Evolutionary conservation across 164 flowering plant genomes (phyloP).

Genomic region (Protea cynaroides): DNA sequence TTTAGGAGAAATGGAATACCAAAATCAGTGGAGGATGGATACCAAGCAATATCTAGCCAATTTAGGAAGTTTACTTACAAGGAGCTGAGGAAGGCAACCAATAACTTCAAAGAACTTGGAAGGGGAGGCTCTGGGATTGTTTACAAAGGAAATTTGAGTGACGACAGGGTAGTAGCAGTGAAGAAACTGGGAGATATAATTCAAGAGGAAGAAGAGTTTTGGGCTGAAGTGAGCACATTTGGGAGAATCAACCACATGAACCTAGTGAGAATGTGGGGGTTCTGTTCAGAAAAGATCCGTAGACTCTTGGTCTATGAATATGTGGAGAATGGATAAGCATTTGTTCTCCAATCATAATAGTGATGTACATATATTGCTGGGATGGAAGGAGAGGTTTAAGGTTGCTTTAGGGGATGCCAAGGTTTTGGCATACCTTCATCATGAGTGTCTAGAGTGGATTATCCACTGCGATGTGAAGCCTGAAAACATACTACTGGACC

Average conservation of each 20-base stretch:
- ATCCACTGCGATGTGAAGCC: slow-evolving; percentile 9
- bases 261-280: slow-evolving; percentile 24
- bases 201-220: no score
- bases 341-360: slow-evolving; percentile 2
- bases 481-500: slow-evolving; percentile 7
- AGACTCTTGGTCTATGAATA: slow-evolving; percentile 20
- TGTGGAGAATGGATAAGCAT: slow-evolving; percentile 15
- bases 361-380: background rate
- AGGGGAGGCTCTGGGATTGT: no score
- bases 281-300: slow-evolving; percentile 14
- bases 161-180: no score
- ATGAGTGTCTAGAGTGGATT: slow-evolving; percentile 7
- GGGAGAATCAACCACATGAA: slow-evolving; percentile 25
- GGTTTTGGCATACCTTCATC: slow-evolving; percentile 10
- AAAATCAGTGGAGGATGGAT: background rate
- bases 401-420: slow-evolving; percentile 8
- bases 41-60: no score
- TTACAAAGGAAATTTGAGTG: no score
- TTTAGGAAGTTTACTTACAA: no score
- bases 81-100: no score
- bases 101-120: no score
- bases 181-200: no score
- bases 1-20: slow-evolving; percentile 12
- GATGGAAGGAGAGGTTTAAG: slow-evolving; percentile 10
- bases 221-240: slow-evolving; percentile 24